Evolutionary conservation across 495 filamentous ascomycete species (phyloP), one percentile per base, ranked within the genome.

Genomic region (Extremus antarcticus): DNA sequence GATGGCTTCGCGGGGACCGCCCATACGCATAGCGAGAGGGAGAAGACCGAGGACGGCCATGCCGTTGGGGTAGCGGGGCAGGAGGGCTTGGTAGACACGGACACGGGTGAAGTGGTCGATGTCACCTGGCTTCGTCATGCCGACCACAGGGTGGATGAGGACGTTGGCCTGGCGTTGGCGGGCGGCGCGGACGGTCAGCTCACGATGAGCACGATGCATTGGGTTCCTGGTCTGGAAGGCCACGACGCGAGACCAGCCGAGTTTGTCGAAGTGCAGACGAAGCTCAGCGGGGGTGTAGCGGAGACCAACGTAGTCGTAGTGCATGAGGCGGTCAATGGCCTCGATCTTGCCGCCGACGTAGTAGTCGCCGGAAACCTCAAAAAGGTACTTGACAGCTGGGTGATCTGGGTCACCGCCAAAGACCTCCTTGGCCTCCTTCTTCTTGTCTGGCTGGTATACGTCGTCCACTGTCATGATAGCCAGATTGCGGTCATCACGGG

Each of bases 21-120:
- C 92, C 92, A 98, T 98, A 66, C 92, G 87, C 92, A 98, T 98
- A 58, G 92, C 92, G 50, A 98, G 77, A 43, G 90, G 90, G 2
- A 98, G 79, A 38, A 98, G 87, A 74, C 90, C 92, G 59, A 98
- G 85, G 41, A 94, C 90, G 55, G 92, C 92, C 92, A 98, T 98
- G 61, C 92, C 92, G 70, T 97, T 98, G 67, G 92, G 92, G 75
- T 98, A 98, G 65, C 94, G 84, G 56, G 92, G 92, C 32, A 98
- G 84, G 29, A 98, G 84, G 13, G 90, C 90, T 77, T 96, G 84
- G 79, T 98, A 98, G 61, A 95, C 92, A 60, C 92, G 89, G 61
- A 98, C 92, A 67, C 92, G 88, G 62, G 92, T 98, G 78, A 98
- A 98, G 78, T 98, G 92, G 72, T 98, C 92, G 73, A 98, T 97